Conservation (phyloP, 2,329 filamentous ascomycete genomes). For the Botryotinia narcissicola region DNA sequence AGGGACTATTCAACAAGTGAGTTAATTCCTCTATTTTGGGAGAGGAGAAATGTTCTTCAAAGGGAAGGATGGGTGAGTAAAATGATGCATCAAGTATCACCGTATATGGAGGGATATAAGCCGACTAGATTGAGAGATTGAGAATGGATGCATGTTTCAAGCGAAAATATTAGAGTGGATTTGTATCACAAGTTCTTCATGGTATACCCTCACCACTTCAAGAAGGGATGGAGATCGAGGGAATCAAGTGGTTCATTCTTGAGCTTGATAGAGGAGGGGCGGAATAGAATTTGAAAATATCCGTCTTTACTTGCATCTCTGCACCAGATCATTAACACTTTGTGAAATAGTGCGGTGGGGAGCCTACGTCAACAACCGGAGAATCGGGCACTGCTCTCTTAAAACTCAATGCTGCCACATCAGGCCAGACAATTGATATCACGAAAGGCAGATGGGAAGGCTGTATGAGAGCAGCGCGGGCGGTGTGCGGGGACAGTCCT, state of each 20-base stretch:
- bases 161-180: background rate
- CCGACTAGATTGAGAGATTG: background rate
- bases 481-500: constrained; percentile 28
- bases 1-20: constrained; percentile 40
- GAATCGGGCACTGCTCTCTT: constrained; percentile 50
- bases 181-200: background rate
- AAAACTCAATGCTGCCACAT: constrained; percentile 43
- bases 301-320: background rate
- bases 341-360: constrained; percentile 44
- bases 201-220: background rate
- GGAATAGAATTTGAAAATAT: background rate
- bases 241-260: background rate
- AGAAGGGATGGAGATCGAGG: background rate
- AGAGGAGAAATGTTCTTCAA: background rate
- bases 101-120: background rate
- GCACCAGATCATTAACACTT: background rate
- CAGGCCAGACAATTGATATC: constrained; percentile 51
- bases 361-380: constrained; percentile 46
- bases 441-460: constrained; percentile 53
- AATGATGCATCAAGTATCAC: background rate
- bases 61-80: background rate
- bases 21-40: background rate
- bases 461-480: constrained; percentile 50
- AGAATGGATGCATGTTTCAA: background rate
- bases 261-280: background rate